Evolutionary conservation across 2,329 filamentous ascomycete species (phyloP).

Genomic region (Tolypocladium tropicale): DNA sequence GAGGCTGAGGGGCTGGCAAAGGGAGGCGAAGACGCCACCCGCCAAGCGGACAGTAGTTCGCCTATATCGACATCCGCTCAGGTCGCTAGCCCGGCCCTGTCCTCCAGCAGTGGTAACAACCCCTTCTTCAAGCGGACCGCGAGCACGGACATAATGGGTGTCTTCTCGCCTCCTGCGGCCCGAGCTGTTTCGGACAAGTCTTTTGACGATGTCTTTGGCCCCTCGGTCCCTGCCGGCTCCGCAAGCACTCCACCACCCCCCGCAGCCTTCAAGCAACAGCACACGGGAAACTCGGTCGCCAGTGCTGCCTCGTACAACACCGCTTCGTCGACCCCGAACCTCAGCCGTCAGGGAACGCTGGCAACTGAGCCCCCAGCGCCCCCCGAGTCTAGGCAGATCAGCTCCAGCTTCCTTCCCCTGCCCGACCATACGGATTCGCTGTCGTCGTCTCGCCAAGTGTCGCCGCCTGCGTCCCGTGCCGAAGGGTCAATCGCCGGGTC

Average conservation of each 20-base stretch:
- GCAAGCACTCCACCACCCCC: slow-evolving; percentile 31
- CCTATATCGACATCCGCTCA: slow-evolving; percentile 34
- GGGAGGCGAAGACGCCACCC: slow-evolving; percentile 48
- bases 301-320: slow-evolving; percentile 42
- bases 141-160: slow-evolving; percentile 49
- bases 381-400: slow-evolving; percentile 67
- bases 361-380: slow-evolving; percentile 49
- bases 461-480: slow-evolving; percentile 51
- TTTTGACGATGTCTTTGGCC: slow-evolving; percentile 82
- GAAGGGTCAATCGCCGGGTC: slow-evolving; percentile 35
- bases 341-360: slow-evolving; percentile 52
- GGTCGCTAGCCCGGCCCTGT: slow-evolving; percentile 60
- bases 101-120: slow-evolving; percentile 70
- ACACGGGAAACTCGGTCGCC: slow-evolving; percentile 44
- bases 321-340: slow-evolving; percentile 49
- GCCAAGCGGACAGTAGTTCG: slow-evolving; percentile 42
- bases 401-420: slow-evolving; percentile 65
- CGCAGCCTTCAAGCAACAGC: slow-evolving; percentile 37
- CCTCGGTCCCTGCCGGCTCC: slow-evolving; percentile 42
- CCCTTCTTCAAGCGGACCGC: slow-evolving; percentile 78
- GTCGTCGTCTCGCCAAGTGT: slow-evolving; percentile 68
- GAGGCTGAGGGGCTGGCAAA: slow-evolving; percentile 63
- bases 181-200: slow-evolving; percentile 50
- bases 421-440: slow-evolving; percentile 55
- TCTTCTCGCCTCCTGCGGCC: slow-evolving; percentile 37